Evolutionary conservation across 2,329 filamentous ascomycete species (phyloP).

Genomic region (Venturia aucupariae): DNA sequence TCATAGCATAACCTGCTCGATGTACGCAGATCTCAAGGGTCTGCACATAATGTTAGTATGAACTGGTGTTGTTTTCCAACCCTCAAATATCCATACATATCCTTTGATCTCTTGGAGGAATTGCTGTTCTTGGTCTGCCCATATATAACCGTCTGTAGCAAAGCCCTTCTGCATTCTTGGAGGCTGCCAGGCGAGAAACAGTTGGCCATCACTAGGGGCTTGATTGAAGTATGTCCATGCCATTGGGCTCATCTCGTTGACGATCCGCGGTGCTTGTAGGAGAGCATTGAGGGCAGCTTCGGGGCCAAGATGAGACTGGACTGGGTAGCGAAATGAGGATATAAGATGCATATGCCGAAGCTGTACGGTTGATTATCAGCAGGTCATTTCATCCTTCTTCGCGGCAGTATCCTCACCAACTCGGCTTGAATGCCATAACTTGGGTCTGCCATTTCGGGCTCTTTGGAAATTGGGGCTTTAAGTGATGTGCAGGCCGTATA

Average conservation of each 20-base stretch:
- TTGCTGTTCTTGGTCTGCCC: constrained; percentile 71
- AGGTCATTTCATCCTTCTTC: background rate
- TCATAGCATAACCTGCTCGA: constrained; percentile 68
- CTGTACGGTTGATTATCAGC: constrained; percentile 34
- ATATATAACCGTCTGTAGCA: constrained; percentile 86
- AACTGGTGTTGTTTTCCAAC: background rate
- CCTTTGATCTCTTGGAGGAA: constrained; percentile 65
- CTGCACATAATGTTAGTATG: constrained; percentile 35
- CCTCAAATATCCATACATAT: constrained; percentile 41
- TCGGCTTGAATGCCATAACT: constrained; percentile 38
- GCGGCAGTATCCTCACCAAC: constrained; percentile 26
- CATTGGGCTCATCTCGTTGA: constrained; percentile 76
- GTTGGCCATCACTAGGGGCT: constrained; percentile 64
- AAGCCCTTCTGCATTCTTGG: constrained; percentile 59
- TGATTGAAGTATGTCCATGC: constrained; percentile 87
- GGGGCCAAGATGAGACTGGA: constrained; percentile 45
- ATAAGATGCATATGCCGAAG: constrained; percentile 84
- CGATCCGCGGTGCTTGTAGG: constrained; percentile 72
- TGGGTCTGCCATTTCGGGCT: constrained; percentile 33
- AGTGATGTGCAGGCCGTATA: background rate
- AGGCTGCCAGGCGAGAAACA: constrained; percentile 85
- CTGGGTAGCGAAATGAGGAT: constrained; percentile 72
- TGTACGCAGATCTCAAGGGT: constrained; percentile 83
- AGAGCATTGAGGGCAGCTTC: constrained; percentile 78
- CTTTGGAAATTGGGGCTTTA: background rate